phyloP scores from a whole-genome alignment of 495 filamentous ascomycete species.

The Penicilliopsis zonata region DNA sequence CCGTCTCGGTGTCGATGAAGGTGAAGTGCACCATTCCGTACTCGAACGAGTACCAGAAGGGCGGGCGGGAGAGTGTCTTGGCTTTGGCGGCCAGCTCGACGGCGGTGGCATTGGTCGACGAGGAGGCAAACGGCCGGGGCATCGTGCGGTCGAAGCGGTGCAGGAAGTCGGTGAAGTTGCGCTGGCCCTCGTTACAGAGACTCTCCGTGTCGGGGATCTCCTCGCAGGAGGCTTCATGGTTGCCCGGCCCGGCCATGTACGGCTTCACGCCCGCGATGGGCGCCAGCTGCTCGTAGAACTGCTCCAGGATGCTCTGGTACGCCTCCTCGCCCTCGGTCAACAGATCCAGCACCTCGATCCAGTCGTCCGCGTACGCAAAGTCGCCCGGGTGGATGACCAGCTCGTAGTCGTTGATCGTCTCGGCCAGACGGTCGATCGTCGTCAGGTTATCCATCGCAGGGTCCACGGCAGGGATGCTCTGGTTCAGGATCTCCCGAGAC shows the following conservation, averaged over 20 bases:
- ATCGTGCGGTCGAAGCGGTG: conserved; percentile 41
- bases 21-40: conserved; percentile 47
- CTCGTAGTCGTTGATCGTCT: conserved; percentile 45
- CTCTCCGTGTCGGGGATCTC: conserved; percentile 27
- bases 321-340: conserved; percentile 24
- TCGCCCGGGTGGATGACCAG: conserved; percentile 46
- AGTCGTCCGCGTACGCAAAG: conserved; percentile 44
- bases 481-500: background rate
- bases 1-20: conserved; percentile 47
- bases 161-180: conserved; percentile 48
- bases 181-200: conserved; percentile 43
- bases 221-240: conserved; percentile 42
- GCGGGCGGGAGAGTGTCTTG: conserved; percentile 36
- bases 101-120: conserved; percentile 33
- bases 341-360: too few relatives aligned
- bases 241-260: conserved; percentile 45
- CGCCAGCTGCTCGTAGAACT: conserved; percentile 40
- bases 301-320: conserved; percentile 42
- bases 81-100: conserved; percentile 35
- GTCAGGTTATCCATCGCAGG: background rate
- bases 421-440: conserved; percentile 24
- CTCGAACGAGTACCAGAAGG: conserved; percentile 56
- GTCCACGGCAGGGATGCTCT: background rate
- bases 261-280: conserved; percentile 29
- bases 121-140: conserved; percentile 34